Conservation (phyloP, 2,329 filamentous ascomycete species). For the Trichophyton rubrum region DNA sequence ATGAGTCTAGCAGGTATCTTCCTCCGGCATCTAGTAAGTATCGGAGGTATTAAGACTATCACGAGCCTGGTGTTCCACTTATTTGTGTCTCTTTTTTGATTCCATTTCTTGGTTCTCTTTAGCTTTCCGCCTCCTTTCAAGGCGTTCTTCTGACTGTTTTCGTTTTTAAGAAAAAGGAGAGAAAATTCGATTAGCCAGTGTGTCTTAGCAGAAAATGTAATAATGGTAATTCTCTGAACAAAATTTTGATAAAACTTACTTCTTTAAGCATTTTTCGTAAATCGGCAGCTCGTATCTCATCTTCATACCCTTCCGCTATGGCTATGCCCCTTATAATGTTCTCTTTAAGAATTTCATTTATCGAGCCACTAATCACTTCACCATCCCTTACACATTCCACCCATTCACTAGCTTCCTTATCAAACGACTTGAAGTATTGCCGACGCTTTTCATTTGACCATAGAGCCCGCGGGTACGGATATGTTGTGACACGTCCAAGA, state of each 20-base stretch:
- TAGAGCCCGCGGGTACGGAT: conserved; percentile 4
- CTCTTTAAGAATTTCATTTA: conserved; percentile 4
- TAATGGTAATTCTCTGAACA: background rate
- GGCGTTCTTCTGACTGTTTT: too few species aligned
- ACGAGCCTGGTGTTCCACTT: background rate
- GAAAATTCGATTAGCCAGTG: background rate
- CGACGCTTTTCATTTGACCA: conserved; percentile 2
- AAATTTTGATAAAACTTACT: background rate
- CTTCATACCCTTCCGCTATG: background rate
- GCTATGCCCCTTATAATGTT: background rate
- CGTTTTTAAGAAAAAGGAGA: background rate
- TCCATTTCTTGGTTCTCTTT: background rate
- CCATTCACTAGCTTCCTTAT: conserved; percentile 6
- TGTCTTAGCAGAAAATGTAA: background rate
- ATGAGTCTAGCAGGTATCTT: background rate
- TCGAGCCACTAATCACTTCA: conserved; percentile 7
- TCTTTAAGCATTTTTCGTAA: background rate
- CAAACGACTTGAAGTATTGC: conserved; percentile 5
- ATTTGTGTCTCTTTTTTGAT: background rate
- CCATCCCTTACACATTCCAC: conserved; percentile 6
- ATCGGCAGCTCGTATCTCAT: background rate
- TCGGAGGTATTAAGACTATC: background rate
- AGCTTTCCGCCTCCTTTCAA: background rate
- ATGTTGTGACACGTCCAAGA: conserved; percentile 2
- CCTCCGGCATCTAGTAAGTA: background rate